phyloP scores from a whole-genome alignment of 2,329 filamentous ascomycete species.

The Xylogone sp. region DNA sequence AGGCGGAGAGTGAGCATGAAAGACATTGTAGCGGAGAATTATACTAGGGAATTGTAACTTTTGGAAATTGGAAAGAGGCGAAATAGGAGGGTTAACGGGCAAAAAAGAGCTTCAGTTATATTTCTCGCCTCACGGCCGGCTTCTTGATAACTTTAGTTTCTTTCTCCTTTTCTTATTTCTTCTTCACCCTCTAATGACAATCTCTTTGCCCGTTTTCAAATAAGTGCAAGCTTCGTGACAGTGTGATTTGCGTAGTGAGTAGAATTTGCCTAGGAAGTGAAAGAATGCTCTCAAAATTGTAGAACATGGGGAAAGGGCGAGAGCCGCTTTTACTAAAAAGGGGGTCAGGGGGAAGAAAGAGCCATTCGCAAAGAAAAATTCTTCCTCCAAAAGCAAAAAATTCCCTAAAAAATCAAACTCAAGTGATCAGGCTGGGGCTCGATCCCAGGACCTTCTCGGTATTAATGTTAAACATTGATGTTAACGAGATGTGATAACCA shows the following conservation, averaged over 20 bases:
- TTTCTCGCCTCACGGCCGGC: conserved; percentile 25
- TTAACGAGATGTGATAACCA: neutral
- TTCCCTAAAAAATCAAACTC: neutral
- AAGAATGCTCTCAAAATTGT: too few relatives aligned
- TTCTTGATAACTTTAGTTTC: conserved; percentile 14
- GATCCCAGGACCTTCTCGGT: neutral
- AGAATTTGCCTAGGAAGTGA: too few relatives aligned
- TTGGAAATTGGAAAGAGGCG: neutral
- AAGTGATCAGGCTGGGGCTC: neutral
- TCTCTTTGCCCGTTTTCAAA: neutral
- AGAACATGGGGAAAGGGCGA: too few relatives aligned
- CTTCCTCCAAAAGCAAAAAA: neutral
- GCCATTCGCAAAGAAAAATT: neutral
- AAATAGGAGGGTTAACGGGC: neutral
- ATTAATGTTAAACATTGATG: neutral
- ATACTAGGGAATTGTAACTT: neutral
- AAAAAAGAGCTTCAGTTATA: conserved; percentile 12
- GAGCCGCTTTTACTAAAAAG: too few relatives aligned
- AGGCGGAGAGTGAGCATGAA: neutral
- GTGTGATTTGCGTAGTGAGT: too few relatives aligned
- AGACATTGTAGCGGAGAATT: neutral
- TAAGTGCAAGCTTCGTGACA: neutral
- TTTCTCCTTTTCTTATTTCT: neutral
- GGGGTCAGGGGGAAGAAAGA: too few relatives aligned
- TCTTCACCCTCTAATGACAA: neutral